Base-by-base conservation (phyloP, 1,284 basidiomycete genomes). In the Gymnopus androsaceus region DNA sequence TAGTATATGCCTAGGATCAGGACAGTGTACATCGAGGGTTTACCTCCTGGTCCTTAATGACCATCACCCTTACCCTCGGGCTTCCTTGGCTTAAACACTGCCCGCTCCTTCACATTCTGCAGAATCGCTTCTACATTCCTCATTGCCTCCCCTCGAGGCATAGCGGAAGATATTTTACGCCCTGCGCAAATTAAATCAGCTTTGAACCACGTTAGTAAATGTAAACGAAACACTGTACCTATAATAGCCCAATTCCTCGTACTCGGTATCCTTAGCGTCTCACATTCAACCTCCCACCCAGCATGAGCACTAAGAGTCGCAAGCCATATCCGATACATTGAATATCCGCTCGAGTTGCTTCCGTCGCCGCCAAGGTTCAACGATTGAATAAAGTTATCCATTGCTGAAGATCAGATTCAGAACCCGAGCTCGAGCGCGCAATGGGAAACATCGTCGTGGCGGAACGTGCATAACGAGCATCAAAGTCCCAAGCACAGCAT, bases 221-320 rank as follows among this genome's bases (percentile, higher is more conserved):
- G n/a, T n/a, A 37, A 1, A 45, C 11, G 27, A 9, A 30, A 21
- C 48, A 79, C 84, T n/a, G 49, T 59, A 89, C 94, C 94, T 30
- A 96, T 72, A 45, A 97, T 81, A 1, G 89, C 91, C 93, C 95
- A 97, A 66, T 95, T 95, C 59, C 93, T 83, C 27, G 95, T 97
- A 68, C 88, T 92, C 0, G 95, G 95, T 17, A 98, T 95, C 44
- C 96, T 77, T 57, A 98, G 70, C 28, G 79, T 84, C 69, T 98
- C 95, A 60, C 86, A 85, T 69, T 98, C 95, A 7, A 94, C 79
- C 53, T 82, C 75, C 92, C 94, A 98, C 0, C 95, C 95, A 64
- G 85, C 88, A 63, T 82, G 72, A 51, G 83, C 66, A 50, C 85
- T 88, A 60, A 88, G 69, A 58, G 77, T 79, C 0, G 89, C 90